Conservation (phyloP, 2,329 filamentous ascomycete species). For the Arthrobotrys entomopaga region DNA sequence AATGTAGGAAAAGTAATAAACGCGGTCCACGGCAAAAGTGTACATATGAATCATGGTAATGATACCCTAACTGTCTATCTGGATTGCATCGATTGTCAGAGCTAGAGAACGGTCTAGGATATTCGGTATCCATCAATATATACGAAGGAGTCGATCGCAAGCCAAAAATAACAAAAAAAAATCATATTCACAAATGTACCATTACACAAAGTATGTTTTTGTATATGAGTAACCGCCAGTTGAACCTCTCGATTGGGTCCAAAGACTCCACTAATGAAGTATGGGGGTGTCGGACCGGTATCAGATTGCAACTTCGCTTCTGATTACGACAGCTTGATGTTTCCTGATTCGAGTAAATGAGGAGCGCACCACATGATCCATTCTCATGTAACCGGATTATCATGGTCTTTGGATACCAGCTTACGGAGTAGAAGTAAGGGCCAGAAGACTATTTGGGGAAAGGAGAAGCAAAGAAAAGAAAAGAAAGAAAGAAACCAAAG, state of each 20-base stretch:
- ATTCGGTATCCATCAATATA: neutral
- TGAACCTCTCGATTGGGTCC: constrained; percentile 48
- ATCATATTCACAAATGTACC: too few species aligned
- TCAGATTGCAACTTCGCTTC: constrained; percentile 39
- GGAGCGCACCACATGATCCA: constrained; percentile 45
- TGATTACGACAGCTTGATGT: constrained; percentile 1
- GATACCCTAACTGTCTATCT: too few species aligned
- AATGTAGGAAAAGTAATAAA: too few species aligned
- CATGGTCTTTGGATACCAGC: constrained; percentile 32
- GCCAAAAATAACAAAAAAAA: too few species aligned
- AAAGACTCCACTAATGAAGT: constrained; percentile 47
- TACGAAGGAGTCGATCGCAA: neutral
- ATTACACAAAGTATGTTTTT: constrained; percentile 22
- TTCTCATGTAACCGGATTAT: constrained; percentile 37
- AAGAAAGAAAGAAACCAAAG: too few species aligned
- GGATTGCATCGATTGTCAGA: too few species aligned
- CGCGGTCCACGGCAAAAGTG: too few species aligned
- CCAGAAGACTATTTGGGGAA: neutral
- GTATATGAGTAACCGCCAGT: constrained; percentile 52
- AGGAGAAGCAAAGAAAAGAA: neutral
- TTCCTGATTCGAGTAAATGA: constrained; percentile 3
- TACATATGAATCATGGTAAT: too few species aligned
- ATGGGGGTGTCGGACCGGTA: constrained; percentile 55
- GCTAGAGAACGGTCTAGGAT: too few species aligned
- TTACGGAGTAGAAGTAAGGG: constrained; percentile 6